Conservation (phyloP, 331 rosid species). For the Acacia pycnantha region DNA sequence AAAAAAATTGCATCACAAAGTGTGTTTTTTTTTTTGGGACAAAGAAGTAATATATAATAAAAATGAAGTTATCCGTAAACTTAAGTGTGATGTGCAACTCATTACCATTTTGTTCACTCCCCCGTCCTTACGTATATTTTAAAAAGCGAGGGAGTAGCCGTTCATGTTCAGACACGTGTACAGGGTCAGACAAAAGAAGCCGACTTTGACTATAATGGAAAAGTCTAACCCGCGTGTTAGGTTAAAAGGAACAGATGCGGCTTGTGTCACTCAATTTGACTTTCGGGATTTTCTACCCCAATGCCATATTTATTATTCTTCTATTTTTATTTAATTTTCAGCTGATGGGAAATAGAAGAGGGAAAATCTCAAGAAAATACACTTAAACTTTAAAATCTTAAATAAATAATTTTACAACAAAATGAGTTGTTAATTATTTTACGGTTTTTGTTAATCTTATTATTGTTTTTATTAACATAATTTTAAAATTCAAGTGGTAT, state of each 20-base stretch:
- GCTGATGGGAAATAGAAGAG: not conserved
- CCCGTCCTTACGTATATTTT: not conserved
- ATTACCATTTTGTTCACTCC: no score
- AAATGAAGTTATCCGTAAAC: no score
- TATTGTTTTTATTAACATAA: no score
- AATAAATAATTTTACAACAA: no score
- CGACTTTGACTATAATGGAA: conserved; percentile 40
- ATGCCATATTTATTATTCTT: not conserved
- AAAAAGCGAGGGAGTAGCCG: conserved; percentile 3
- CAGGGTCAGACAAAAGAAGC: conserved; percentile 25
- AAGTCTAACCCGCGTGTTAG: conserved; percentile 63
- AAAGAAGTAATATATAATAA: not conserved
- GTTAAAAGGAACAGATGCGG: conserved; percentile 47
- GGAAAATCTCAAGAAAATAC: no score
- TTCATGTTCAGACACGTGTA: conserved; percentile 8
- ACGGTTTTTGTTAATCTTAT: no score
- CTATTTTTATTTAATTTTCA: not conserved
- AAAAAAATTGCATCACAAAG: no score
- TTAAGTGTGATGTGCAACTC: no score
- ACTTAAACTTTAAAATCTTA: no score
- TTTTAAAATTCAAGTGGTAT: no score
- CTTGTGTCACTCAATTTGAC: conserved; percentile 78
- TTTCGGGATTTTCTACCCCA: conserved; percentile 34
- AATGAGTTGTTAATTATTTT: no score
- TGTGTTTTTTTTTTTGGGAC: no score